Conservation (phyloP, 108 stramenopile species). For the Conticribra guillardii region DNA sequence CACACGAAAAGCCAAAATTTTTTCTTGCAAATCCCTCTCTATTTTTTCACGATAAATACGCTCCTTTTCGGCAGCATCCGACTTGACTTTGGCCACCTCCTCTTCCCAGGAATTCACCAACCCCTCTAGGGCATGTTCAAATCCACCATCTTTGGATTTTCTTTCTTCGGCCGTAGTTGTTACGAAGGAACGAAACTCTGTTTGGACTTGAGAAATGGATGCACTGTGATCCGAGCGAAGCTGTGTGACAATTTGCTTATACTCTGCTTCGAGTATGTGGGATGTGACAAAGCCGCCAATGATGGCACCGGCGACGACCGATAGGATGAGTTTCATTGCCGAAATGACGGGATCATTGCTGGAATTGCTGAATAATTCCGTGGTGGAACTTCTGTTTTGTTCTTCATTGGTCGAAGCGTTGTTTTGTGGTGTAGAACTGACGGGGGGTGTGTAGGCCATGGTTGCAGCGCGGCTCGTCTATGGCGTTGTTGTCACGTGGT, state of each 20-base stretch:
- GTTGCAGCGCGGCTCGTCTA: too few species aligned
- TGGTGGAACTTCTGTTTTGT: too few species aligned
- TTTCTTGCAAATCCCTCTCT: slow-evolving; percentile 18
- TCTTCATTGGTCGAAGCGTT: too few species aligned
- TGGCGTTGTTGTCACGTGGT: too few species aligned
- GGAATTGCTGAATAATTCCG: too few species aligned
- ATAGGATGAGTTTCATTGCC: background rate
- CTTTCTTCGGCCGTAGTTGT: slow-evolving; percentile 8
- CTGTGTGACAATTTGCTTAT: slow-evolving; percentile 15
- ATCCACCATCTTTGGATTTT: background rate
- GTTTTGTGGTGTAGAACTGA: too few species aligned
- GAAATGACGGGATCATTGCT: too few species aligned
- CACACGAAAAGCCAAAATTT: slow-evolving; percentile 6
- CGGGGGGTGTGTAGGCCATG: too few species aligned
- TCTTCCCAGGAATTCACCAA: background rate
- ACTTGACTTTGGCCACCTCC: slow-evolving; percentile 16
- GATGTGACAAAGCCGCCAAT: slow-evolving; percentile 18
- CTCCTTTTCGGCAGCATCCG: slow-evolving; percentile 16
- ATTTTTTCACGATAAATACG: slow-evolving; percentile 6
- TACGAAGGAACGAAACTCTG: slow-evolving; percentile 12
- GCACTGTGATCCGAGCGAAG: slow-evolving; percentile 1
- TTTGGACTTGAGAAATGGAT: slow-evolving; percentile 5
- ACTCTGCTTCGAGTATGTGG: slow-evolving; percentile 16
- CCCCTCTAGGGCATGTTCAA: background rate
- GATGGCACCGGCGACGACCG: slow-evolving; percentile 7